Evolutionary conservation across 495 filamentous ascomycete genomes (phyloP), one percentile per base, ranked within the genome.

Genomic region (Cercophora sp.): DNA sequence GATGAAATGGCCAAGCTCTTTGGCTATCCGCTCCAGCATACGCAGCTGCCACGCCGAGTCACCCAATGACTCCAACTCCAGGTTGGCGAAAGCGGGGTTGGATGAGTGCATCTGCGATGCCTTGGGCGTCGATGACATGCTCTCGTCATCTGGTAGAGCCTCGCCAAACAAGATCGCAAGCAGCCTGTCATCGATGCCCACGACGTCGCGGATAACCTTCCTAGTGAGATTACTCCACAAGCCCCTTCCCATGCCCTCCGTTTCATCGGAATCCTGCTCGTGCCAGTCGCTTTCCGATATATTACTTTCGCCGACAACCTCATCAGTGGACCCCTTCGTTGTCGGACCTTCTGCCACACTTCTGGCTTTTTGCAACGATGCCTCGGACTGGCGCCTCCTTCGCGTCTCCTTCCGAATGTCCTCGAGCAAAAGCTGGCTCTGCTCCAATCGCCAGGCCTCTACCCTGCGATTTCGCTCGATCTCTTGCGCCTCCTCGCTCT

Each of bases 141-240:
- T 48, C 31, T 72, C 67, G 20, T 86, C 82, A 24, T 76, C 74
- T 8, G 86, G 84, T 24, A 97, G 70, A 9, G 80, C 74, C 69
- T 96, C 93, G 2, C 93, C 93, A 52, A 96, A 89, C 4, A 97
- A 81, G 20, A 96, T 81, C 2, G 85, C 86, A 5, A 97, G 80
- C 25, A 92, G 70, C 29, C 79, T 77, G 53, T 96, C 90, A 55
- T 97, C 91, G 45, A 97, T 89, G 2, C 94, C 91, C 63, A 98
- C 85, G 35, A 98, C 69, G 65, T 96, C 91, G 19, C 81, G 80
- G 40, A 98, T 91, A 15, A 96, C 85, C 60, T 85, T 85, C 44
- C 88, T 81, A 3, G 92, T 95, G 37, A 96, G 82, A 3, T 84
- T 79, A 47, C 81, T 82, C 89, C 87, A 91, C 51, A 94, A 78